Evolutionary conservation across 1,139 yeast species (phyloP).

Genomic region (Debaryomyces nepalensis): DNA sequence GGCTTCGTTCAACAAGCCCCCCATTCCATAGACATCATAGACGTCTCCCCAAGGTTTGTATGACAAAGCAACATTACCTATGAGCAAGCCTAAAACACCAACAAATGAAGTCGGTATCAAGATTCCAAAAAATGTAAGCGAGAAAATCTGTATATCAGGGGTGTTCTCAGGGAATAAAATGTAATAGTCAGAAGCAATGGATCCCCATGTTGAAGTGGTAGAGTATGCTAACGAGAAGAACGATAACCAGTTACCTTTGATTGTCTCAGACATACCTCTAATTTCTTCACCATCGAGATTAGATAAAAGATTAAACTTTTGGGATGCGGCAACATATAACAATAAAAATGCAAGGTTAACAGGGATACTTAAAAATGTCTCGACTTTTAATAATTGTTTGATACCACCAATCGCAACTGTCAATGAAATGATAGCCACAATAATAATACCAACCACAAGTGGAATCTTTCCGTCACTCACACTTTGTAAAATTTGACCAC

Average conservation of each 20-base stretch:
- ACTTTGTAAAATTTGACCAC: constrained; percentile 77
- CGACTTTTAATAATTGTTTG: constrained; percentile 68
- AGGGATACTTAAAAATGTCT: constrained; percentile 70
- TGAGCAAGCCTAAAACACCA: constrained; percentile 71
- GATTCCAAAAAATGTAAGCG: constrained; percentile 70
- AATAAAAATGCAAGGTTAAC: constrained; percentile 70
- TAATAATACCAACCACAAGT: constrained; percentile 71
- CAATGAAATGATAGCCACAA: constrained; percentile 67
- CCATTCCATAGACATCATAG: constrained; percentile 68
- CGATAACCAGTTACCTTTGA: constrained; percentile 70
- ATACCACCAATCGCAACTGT: constrained; percentile 78
- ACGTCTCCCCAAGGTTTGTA: constrained; percentile 63
- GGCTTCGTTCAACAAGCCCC: constrained; percentile 73
- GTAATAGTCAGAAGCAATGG: constrained; percentile 84
- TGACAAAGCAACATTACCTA: constrained; percentile 71
- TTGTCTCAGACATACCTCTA: constrained; percentile 34
- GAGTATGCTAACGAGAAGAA: constrained; percentile 79
- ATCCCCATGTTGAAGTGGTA: constrained; percentile 89
- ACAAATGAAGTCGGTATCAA: constrained; percentile 78
- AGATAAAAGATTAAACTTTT: constrained; percentile 50
- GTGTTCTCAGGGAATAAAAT: constrained; percentile 79
- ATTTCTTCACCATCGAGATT: constrained; percentile 42
- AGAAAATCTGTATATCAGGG: constrained; percentile 58
- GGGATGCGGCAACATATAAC: constrained; percentile 69
- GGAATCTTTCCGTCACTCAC: constrained; percentile 68